Percentiles rank a stretch among this genome's conserved stretches.
These are phyloP conservation scores for Fusarium buharicum DNA, from an alignment of 2,329 filamentous ascomycete genomes.

Conservation along the genomic window DNA sequence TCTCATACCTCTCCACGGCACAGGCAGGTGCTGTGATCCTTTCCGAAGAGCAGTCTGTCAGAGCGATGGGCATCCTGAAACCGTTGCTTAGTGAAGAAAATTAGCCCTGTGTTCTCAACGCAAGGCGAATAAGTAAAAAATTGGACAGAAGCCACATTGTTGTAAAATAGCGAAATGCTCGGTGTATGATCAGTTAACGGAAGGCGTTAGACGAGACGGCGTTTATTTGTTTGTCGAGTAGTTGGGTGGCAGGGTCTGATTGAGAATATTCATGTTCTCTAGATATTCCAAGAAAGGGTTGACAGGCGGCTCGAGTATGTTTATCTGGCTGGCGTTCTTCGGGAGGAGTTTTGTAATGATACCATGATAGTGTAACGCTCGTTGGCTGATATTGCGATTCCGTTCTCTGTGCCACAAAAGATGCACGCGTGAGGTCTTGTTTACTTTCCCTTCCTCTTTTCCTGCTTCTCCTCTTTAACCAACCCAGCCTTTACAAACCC, in stretches of 20 bases:
- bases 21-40: conserved; percentile 91
- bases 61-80: conserved; percentile 76
- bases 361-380: conserved; percentile 39
- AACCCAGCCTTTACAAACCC: conserved; percentile 82
- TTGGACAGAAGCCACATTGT: not conserved
- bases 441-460: conserved; percentile 50
- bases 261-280: conserved; percentile 5
- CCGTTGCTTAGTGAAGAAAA: conserved; percentile 57
- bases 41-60: conserved; percentile 75
- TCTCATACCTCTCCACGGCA: conserved; percentile 91
- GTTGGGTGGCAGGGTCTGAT: conserved; percentile 1
- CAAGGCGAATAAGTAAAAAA: not conserved
- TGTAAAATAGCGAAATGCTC: conserved; percentile 31
- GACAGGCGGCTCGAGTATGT: conserved; percentile 17
- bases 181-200: conserved; percentile 7
- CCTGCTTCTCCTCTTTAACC: conserved; percentile 59
- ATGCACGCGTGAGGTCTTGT: conserved; percentile 20
- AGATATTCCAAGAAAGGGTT: conserved; percentile 10
- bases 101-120: conserved; percentile 10
- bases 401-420: not conserved
- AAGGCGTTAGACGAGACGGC: conserved; percentile 27
- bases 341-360: conserved; percentile 37
- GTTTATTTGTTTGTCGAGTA: conserved; percentile 27
- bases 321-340: conserved; percentile 35
- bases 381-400: conserved; percentile 17